These are phyloP conservation scores for Exophiala sideris DNA, from an alignment of 2,329 filamentous ascomycete genomes.

Conservation along the genomic window DNA sequence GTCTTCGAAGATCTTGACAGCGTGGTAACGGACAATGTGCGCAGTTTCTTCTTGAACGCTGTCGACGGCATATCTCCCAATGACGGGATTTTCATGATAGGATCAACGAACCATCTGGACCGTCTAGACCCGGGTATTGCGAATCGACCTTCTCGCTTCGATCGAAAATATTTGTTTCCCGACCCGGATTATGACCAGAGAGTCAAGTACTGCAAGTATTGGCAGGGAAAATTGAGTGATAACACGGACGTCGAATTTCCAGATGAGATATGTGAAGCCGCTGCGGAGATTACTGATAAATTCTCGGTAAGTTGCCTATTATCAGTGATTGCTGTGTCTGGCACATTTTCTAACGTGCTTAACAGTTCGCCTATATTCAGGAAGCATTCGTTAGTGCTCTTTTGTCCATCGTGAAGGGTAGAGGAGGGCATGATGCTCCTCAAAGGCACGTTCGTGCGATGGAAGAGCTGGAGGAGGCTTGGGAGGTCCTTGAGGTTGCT, in stretches of 20 bases:
- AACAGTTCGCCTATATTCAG: conserved; percentile 43
- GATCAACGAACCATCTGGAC: conserved; percentile 36
- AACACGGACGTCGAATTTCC: conserved; percentile 38
- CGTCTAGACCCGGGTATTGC: conserved; percentile 40
- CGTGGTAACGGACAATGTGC: conserved; percentile 35
- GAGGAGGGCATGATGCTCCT: not conserved
- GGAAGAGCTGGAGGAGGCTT: conserved; percentile 9
- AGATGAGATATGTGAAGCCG: conserved; percentile 37
- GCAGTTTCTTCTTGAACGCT: conserved; percentile 43
- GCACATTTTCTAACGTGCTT: too few species aligned
- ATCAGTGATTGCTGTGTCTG: too few species aligned
- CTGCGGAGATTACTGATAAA: conserved; percentile 42
- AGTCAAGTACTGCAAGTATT: conserved; percentile 43
- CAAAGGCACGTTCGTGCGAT: not conserved
- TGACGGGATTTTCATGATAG: conserved; percentile 43
- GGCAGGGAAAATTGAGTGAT: conserved; percentile 34
- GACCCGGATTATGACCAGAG: conserved; percentile 38
- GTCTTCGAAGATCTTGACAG: conserved; percentile 43
- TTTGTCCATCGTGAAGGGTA: conserved; percentile 32
- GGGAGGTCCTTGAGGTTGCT: conserved; percentile 19
- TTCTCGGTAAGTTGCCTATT: conserved; percentile 38
- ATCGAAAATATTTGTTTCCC: conserved; percentile 47
- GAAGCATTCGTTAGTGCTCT: conserved; percentile 43
- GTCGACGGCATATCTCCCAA: conserved; percentile 42
- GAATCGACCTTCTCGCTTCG: conserved; percentile 47